These are phyloP conservation scores for Stagonosporopsis cucurbitacearum DNA, from an alignment of 2,329 filamentous ascomycete genomes.

Conservation along the genomic window DNA sequence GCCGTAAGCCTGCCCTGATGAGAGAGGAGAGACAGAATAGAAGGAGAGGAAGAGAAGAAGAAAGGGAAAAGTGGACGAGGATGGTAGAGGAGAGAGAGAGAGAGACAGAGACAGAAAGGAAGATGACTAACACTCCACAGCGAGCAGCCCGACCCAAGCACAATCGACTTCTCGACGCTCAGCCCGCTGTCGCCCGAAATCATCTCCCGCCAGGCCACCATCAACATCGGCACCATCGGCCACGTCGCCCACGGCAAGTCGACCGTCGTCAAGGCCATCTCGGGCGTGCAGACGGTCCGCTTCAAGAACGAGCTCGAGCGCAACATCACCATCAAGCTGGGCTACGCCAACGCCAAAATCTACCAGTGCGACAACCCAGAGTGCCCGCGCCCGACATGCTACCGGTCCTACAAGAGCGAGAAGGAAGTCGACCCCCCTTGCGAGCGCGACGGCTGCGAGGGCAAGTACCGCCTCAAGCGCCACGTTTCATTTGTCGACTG, in stretches of 20 bases:
- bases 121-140: conserved; percentile 35
- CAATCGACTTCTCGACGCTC: conserved; percentile 80
- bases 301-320: conserved; percentile 99
- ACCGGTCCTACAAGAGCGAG: conserved; percentile 96
- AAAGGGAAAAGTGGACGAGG: no score
- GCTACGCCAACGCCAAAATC: conserved; percentile 99
- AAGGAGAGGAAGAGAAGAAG: no score
- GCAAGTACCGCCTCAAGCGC: conserved; percentile 81
- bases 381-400: conserved; percentile 94
- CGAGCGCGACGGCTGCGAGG: conserved; percentile 88
- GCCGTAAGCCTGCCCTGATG: conserved; percentile 55
- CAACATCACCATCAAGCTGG: conserved; percentile 99
- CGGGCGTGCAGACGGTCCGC: conserved; percentile 95
- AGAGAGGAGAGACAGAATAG: no score
- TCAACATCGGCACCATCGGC: conserved; percentile 98
- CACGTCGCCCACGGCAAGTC: conserved; percentile 99
- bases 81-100: no score
- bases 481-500: conserved; percentile 87
- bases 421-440: conserved; percentile 98
- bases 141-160: conserved; percentile 89
- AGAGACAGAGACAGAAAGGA: no score
- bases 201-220: conserved; percentile 95
- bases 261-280: conserved; percentile 98
- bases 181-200: conserved; percentile 93
- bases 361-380: conserved; percentile 95